Conservation (phyloP, 176 grass and related monocot species). For the bread wheat (Triticum aestivum) region DNA sequence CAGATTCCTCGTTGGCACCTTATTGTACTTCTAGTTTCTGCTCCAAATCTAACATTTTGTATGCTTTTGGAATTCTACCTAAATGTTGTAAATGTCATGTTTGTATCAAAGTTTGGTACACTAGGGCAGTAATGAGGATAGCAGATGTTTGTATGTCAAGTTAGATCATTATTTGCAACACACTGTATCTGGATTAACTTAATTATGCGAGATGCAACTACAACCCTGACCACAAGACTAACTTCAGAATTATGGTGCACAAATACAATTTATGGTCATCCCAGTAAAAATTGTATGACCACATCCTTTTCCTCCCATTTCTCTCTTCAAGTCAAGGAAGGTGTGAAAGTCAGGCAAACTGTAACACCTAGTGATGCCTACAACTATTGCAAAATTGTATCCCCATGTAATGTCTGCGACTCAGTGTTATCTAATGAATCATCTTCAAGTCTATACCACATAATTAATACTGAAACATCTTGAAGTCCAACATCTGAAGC, state of each 20-base stretch:
- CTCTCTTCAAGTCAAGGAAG: constrained; percentile 9
- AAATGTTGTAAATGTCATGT: background rate
- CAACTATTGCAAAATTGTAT: background rate
- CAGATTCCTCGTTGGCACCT: background rate
- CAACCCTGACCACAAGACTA: background rate
- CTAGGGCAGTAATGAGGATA: background rate
- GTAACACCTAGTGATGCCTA: background rate
- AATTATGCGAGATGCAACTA: background rate
- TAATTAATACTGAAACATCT: background rate
- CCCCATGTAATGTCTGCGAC: too few species aligned
- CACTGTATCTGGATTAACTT: background rate
- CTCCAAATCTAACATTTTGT: too few species aligned
- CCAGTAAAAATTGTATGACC: background rate
- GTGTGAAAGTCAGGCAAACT: background rate
- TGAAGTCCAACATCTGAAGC: constrained; percentile 15
- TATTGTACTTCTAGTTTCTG: background rate
- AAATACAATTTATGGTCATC: background rate
- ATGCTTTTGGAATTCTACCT: too few species aligned
- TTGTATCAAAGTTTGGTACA: background rate
- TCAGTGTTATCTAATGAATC: background rate
- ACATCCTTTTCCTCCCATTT: background rate
- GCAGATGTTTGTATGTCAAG: background rate
- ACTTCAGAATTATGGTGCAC: constrained; percentile 2
- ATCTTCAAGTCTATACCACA: background rate
- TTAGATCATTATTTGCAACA: background rate